Conservation (phyloP, 352 stramenopile species). For the Phytophthora citricola region DNA sequence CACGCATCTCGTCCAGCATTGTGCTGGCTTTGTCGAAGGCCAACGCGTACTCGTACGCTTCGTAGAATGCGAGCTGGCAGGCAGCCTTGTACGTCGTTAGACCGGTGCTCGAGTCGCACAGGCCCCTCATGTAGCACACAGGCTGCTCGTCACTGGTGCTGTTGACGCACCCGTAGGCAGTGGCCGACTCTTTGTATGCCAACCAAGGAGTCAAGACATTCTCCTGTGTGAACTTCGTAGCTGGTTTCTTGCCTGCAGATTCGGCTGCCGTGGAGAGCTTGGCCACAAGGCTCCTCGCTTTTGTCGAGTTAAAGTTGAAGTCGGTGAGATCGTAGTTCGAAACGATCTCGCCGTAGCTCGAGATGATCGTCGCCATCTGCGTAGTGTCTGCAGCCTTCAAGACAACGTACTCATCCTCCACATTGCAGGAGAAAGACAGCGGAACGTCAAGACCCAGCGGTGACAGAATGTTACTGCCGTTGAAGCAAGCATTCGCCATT, state of each 20-base stretch:
- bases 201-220: constrained; percentile 71
- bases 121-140: constrained; percentile 73
- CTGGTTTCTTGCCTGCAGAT: constrained; percentile 18
- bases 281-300: constrained; percentile 51
- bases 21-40: constrained; percentile 61
- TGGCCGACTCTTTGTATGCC: constrained; percentile 44
- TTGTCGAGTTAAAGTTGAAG: constrained; percentile 69
- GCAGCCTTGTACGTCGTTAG: constrained; percentile 26
- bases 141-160: constrained; percentile 48
- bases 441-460: constrained; percentile 58
- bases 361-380: constrained; percentile 42
- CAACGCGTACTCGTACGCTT: constrained; percentile 68
- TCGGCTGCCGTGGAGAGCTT: constrained; percentile 45
- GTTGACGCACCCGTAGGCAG: constrained; percentile 30
- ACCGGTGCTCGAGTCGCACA: constrained; percentile 37
- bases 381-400: constrained; percentile 55
- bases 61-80: constrained; percentile 59
- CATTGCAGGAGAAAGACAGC: constrained; percentile 66
- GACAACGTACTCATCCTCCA: constrained; percentile 66
- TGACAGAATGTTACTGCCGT: constrained; percentile 65
- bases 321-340: constrained; percentile 60
- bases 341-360: constrained; percentile 54
- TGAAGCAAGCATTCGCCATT: constrained; percentile 78
- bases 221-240: constrained; percentile 54
- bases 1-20: constrained; percentile 77